Percentiles rank a stretch among this genome's conserved stretches.
Evolutionary conservation across 257 asterid genomes (phyloP).

Genomic region (Solanum etuberosum): DNA sequence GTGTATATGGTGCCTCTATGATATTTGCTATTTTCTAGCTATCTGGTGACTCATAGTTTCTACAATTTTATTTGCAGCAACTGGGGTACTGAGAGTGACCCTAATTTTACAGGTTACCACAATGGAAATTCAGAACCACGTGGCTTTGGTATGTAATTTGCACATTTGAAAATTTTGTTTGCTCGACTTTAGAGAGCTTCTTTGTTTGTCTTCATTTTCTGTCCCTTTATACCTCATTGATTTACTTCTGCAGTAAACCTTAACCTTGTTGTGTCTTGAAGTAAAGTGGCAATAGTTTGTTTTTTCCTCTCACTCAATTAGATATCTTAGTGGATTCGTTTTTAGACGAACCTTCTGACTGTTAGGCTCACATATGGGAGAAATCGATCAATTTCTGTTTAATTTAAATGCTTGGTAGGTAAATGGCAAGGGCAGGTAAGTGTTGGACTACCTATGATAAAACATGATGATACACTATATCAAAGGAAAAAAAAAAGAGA

Average conservation of each 20-base stretch:
- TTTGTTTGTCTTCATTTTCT: background rate
- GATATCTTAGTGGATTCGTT: background rate
- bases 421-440: background rate
- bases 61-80: constrained; percentile 34
- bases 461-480: background rate
- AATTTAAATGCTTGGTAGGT: background rate
- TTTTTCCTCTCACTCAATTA: background rate
- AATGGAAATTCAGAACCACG: constrained; percentile 90
- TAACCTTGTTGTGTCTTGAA: background rate
- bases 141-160: constrained; percentile 54
- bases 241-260: background rate
- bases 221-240: background rate
- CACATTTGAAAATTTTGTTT: constrained; percentile 2
- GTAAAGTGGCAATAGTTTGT: background rate
- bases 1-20: background rate
- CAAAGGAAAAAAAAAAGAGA: background rate
- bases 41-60: background rate
- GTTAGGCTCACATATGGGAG: background rate
- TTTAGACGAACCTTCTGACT: background rate
- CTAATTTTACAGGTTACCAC: constrained; percentile 78
- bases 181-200: background rate
- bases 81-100: constrained; percentile 90
- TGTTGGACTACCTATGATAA: background rate
- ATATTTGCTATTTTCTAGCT: background rate
- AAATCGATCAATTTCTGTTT: background rate